Evolutionary conservation across 2,329 filamentous ascomycete species (phyloP).

Genomic region (Penicillium sp.): DNA sequence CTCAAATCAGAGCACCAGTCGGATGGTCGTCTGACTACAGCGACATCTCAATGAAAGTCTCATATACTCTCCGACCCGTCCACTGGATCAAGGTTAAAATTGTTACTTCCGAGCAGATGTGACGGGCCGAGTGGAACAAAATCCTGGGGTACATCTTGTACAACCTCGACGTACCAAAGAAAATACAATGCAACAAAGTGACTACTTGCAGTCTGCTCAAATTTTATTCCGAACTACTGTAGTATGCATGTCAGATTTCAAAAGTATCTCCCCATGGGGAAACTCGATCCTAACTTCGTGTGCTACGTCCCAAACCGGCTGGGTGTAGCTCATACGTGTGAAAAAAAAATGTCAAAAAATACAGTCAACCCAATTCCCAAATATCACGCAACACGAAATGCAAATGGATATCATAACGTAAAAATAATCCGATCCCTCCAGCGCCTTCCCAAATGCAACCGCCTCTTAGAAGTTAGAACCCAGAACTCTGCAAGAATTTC

Average conservation of each 20-base stretch:
- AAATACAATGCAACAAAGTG: not conserved
- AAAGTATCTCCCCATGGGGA: not conserved
- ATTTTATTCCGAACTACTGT: slow-evolving; percentile 4
- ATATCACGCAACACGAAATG: not conserved
- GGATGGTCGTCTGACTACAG: not conserved
- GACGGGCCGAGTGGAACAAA: not conserved
- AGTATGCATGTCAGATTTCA: slow-evolving; percentile 12
- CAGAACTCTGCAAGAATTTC: slow-evolving; percentile 18
- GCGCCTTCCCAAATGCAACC: not conserved
- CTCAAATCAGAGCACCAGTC: not conserved
- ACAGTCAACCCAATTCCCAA: not conserved
- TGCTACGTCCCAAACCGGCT: not conserved
- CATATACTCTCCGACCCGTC: not conserved
- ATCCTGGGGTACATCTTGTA: slow-evolving; percentile 7
- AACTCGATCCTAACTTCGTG: not conserved
- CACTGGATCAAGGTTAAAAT: not conserved
- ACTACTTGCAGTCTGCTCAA: not conserved
- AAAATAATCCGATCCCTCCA: not conserved
- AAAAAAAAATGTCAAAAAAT: not conserved
- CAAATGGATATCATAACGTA: not conserved
- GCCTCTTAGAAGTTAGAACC: slow-evolving; percentile 5
- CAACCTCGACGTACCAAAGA: not conserved
- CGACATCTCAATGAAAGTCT: not conserved
- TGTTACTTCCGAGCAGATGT: slow-evolving; percentile 14
- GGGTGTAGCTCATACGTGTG: not conserved